Base-by-base conservation (phyloP, 2,329 filamentous ascomycete genomes). In the Aurifilum marmelostoma region DNA sequence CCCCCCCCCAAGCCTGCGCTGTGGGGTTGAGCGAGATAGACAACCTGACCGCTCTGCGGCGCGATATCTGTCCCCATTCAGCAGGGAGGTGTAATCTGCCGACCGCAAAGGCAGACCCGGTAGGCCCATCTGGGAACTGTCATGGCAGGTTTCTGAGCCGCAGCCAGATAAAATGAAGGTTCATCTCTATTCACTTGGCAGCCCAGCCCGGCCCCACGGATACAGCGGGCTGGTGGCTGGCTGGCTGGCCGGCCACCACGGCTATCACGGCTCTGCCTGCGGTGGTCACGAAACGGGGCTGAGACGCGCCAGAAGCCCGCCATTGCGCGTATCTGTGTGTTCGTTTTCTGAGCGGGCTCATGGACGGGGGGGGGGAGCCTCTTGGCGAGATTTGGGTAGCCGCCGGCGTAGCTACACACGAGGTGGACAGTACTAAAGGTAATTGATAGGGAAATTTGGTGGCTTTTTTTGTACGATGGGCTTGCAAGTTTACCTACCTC, bases 231-330 rank as follows among this genome's bases (percentile, higher is more conserved):
- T n/a, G n/a, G n/a, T n/a, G n/a, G n/a, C n/a, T n/a, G n/a, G n/a
- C n/a, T n/a, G n/a, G 59, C 43, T n/a, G 21, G 34, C 34, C 21
- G 27, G 9, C 59, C 29, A 8, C 34, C 4, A 39, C 59, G 59
- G 37, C 14, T 41, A 41, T 62, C 34, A 62, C 59, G 59, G 37
- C 59, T 62, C 21, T 43, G 6, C n/a, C n/a, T 62, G 34, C 24
- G 34, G 34, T 62, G 24, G 34, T 34, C 43, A 27, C 59, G 59
- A 62, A 62, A 62, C 59, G 34, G 59, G 34, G 37, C 34, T 62
- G 59, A 62, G 59, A 62, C 59, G 29, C 18, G 14, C 12, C 43
- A n/a, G 29, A 29, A 62, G 24, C 52, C 52, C 18, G 58, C 58
- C 58, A n/a, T 21, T 60, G 32, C 9, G 58, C 29, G 9, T 29